Percentiles rank a stretch among this genome's conserved stretches.
Evolutionary conservation across 192 early-diverging fungal genomes (phyloP).

Genomic region (Backusella morwellensis): DNA sequence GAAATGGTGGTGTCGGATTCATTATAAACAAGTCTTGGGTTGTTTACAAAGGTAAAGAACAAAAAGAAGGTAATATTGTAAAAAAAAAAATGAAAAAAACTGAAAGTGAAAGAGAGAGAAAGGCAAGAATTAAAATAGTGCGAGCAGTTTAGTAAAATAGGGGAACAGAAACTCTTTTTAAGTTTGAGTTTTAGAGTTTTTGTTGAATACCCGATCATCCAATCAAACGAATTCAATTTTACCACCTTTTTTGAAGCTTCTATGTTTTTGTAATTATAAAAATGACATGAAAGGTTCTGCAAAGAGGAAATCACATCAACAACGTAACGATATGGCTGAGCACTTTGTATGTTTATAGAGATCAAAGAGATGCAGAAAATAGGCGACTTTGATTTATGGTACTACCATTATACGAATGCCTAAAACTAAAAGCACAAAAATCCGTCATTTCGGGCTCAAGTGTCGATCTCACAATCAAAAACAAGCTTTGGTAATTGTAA

Average conservation of each 20-base stretch:
- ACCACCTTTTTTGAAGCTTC: too few species aligned
- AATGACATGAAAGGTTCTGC: too few species aligned
- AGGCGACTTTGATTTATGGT: background rate
- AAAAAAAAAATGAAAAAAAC: background rate
- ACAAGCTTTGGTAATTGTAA: background rate
- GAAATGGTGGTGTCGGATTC: background rate
- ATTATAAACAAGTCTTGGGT: background rate
- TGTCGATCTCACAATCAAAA: background rate
- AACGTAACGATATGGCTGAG: background rate
- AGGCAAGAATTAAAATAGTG: background rate
- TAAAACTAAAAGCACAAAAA: background rate
- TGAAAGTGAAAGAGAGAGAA: background rate
- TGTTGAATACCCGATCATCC: background rate
- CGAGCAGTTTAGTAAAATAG: background rate
- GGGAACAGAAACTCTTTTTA: background rate
- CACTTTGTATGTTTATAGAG: background rate
- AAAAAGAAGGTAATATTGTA: background rate
- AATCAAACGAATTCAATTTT: background rate
- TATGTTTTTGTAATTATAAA: too few species aligned
- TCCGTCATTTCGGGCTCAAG: background rate
- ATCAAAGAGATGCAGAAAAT: background rate
- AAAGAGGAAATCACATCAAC: background rate
- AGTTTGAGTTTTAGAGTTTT: background rate
- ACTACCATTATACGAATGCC: background rate
- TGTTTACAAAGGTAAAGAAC: background rate